Base-by-base conservation (phyloP, 2,329 filamentous ascomycete species). In the Cyphellophora attinorum region DNA sequence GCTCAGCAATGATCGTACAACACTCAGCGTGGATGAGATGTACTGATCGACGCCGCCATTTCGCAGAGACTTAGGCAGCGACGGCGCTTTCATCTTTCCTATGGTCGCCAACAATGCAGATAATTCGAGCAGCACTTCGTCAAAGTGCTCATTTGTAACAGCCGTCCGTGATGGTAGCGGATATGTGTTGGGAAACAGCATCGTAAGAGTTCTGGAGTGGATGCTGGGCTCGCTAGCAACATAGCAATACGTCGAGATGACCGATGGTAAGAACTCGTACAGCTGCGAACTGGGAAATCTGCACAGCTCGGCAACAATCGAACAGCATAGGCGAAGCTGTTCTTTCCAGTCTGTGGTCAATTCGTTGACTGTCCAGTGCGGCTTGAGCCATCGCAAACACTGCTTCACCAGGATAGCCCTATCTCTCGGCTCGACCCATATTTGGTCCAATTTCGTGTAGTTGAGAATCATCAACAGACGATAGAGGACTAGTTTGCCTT, bases 381-480 rank as follows among this genome's bases (percentile, higher is more conserved):
- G 88, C 10, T 80, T 79, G 38, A 98, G 78, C 91, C 91, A 98
- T 41, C 81, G 70, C 29, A 88, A 79, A 3, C 86, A 95, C 51
- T 86, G 93, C 29, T 80, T 73, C 41, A 82, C 76, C 30, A 95
- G 67, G 10, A 76, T 76, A 17, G 76, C 72, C 46, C 80, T 73
- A 46, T 89, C 81, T 40, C 89, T 81, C 0, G 79, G 72, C n/a
- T 80, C 69, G 6, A 79, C 72, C 59, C 96, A 96, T 14, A 94
- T 68, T 16, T 83, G 76, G 4, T 49, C 45, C 13, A 94, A 66
- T 42, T 79, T 80, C 17, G 82, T 84, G 54, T 94, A 89, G 57
- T 95, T 91, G 55, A 93, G 81, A 50, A 98, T 88, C 25, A 98
- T 68, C 12, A 96, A 75, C 23, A 98, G 72, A 56, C 94, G 93